A percentile compares a stretch with the other conserved stretches of the same genome.
These are phyloP conservation scores for Tricholoma matsutake DNA, from an alignment of 768 basidiomycete species.

Conservation along the genomic window DNA sequence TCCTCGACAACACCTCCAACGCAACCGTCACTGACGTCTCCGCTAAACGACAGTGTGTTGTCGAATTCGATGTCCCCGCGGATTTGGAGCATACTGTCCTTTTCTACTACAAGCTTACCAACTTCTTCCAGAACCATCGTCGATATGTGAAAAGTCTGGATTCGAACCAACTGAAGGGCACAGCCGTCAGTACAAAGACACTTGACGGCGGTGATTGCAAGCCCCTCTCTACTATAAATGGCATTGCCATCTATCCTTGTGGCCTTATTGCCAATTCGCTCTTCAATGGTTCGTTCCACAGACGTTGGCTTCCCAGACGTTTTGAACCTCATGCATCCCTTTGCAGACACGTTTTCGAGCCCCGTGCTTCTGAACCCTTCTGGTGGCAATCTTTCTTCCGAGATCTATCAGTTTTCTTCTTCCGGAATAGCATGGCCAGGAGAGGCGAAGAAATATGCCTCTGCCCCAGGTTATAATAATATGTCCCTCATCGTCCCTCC, in stretches of 20 bases:
- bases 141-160: constrained; percentile 93
- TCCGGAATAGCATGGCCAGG: constrained; percentile 94
- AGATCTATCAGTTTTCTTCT: constrained; percentile 71
- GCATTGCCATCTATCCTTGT: constrained; percentile 83
- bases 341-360: constrained; percentile 72
- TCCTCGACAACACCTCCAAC: constrained; percentile 54
- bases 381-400: constrained; percentile 37
- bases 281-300: constrained; percentile 74
- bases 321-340: constrained; percentile 2
- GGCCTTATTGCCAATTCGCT: constrained; percentile 96
- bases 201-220: constrained; percentile 83
- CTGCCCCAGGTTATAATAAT: constrained; percentile 47
- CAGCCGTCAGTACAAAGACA: constrained; percentile 41
- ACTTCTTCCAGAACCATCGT: constrained; percentile 98
- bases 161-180: constrained; percentile 80
- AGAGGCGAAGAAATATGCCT: constrained; percentile 86
- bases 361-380: constrained; percentile 58
- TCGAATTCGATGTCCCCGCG: constrained; percentile 81
- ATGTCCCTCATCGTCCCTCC: constrained; percentile 79
- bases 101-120: constrained; percentile 94
- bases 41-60: constrained; percentile 58
- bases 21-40: constrained; percentile 39
- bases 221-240: constrained; percentile 62
- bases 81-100: constrained; percentile 74
- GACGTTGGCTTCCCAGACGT: neutral